phyloP scores from a whole-genome alignment of 306 rosid species.

The Rosa persica region DNA sequence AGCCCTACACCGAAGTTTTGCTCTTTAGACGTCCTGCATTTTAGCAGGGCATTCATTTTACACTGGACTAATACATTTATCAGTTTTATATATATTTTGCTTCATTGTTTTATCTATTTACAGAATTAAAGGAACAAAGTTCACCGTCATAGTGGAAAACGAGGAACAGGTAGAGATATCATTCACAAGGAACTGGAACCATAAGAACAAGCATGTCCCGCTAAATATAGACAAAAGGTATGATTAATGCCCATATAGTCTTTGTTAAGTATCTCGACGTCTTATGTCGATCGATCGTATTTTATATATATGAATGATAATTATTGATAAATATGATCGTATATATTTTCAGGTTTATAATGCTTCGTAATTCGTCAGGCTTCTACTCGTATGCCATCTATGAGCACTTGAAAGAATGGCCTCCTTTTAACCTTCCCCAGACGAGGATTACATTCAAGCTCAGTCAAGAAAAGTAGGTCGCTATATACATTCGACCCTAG shows the following conservation, averaged over 20 bases:
- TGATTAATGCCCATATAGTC: background rate
- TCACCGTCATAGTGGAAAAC: slow-evolving; percentile 60
- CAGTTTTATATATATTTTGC: too few species aligned
- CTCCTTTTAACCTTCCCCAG: slow-evolving; percentile 81
- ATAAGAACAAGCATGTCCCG: slow-evolving; percentile 62
- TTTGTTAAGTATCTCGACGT: background rate
- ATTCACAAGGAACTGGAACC: slow-evolving; percentile 74
- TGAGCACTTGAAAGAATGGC: slow-evolving; percentile 80
- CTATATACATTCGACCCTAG: background rate
- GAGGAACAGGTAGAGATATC: slow-evolving; percentile 89
- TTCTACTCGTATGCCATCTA: slow-evolving; percentile 86
- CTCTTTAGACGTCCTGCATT: background rate
- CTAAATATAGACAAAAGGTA: slow-evolving; percentile 81
- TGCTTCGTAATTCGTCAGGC: slow-evolving; percentile 79
- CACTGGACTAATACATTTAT: too few species aligned
- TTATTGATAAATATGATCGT: background rate
- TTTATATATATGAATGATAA: background rate
- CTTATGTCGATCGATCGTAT: too few species aligned
- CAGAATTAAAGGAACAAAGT: slow-evolving; percentile 65
- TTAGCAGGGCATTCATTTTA: background rate
- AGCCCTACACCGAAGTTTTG: background rate
- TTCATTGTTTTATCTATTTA: background rate
- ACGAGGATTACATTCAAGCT: slow-evolving; percentile 88
- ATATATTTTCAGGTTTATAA: slow-evolving; percentile 55
- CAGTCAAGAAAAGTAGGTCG: slow-evolving; percentile 63